Conservation (phyloP, 2,329 filamentous ascomycete genomes). For the Fonsecaea pedrosoi region DNA sequence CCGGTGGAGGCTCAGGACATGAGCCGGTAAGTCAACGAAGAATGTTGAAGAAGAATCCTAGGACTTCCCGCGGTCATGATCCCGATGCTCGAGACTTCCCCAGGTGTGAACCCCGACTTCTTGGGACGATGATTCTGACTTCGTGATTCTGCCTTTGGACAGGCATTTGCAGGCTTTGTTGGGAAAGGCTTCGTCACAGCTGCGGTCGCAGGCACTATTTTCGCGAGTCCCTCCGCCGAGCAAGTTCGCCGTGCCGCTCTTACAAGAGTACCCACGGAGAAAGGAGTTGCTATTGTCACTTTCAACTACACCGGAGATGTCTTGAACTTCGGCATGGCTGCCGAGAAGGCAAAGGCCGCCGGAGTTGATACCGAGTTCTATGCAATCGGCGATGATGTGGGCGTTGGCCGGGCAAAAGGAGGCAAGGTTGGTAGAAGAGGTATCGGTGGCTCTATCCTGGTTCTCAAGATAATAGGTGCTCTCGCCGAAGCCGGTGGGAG, state of each 20-base stretch:
- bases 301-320: constrained; percentile 78
- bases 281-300: constrained; percentile 67
- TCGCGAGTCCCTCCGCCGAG: constrained; percentile 79
- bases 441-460: constrained; percentile 87
- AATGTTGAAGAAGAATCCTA: background rate
- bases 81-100: background rate
- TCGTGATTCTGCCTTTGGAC: background rate
- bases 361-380: constrained; percentile 85
- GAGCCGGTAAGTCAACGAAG: constrained; percentile 63
- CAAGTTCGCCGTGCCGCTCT: constrained; percentile 80
- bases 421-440: constrained; percentile 93
- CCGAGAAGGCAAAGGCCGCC: constrained; percentile 85
- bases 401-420: constrained; percentile 78
- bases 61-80: background rate
- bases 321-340: constrained; percentile 90
- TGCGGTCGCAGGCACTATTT: constrained; percentile 85
- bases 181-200: constrained; percentile 80
- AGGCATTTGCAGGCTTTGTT: constrained; percentile 84
- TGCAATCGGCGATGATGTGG: constrained; percentile 89
- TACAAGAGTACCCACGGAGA: constrained; percentile 71
- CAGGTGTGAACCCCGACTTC: background rate
- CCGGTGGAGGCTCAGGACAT: constrained; percentile 87
- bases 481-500: constrained; percentile 73
- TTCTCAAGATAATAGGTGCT: constrained; percentile 89
- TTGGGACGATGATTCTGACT: background rate